Evolutionary conservation across 1,139 yeast species (phyloP).

Genomic region (Candida tetrigidarum): DNA sequence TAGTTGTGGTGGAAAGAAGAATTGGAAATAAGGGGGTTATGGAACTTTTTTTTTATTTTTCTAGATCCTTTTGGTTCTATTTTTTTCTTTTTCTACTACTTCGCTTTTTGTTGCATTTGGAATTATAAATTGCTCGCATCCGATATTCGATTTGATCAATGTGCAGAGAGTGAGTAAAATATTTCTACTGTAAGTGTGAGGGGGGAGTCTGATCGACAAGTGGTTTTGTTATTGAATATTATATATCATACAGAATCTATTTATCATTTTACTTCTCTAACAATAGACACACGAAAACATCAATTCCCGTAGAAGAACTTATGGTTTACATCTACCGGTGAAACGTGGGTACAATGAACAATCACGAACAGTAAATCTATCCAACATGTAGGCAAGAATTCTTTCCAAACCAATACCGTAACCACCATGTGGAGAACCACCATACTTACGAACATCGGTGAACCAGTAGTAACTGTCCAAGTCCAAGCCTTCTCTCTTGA

Average conservation of each 20-base stretch:
- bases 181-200: too few relatives aligned
- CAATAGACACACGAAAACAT: too few relatives aligned
- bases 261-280: too few relatives aligned
- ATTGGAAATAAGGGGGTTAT: neutral
- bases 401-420: slow-evolving; percentile 99
- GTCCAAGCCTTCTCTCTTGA: slow-evolving; percentile 89
- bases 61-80: too few relatives aligned
- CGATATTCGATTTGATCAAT: too few relatives aligned
- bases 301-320: slow-evolving; percentile 14
- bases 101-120: too few relatives aligned
- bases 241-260: too few relatives aligned
- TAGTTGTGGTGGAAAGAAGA: neutral
- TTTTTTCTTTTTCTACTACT: too few relatives aligned
- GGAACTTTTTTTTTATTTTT: neutral
- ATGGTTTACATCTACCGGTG: slow-evolving; percentile 98
- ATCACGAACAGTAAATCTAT: slow-evolving; percentile 97
- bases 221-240: neutral
- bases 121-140: too few relatives aligned
- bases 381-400: slow-evolving; percentile 96
- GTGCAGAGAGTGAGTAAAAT: too few relatives aligned
- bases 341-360: slow-evolving; percentile 98
- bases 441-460: slow-evolving; percentile 93
- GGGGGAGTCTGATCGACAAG: too few relatives aligned
- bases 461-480: slow-evolving; percentile 91
- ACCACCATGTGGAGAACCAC: slow-evolving; percentile 99